Percentiles rank a stretch among this genome's conserved stretches.
These are phyloP conservation scores for Vararia minispora DNA, from an alignment of 768 basidiomycete species.

Conservation along the genomic window DNA sequence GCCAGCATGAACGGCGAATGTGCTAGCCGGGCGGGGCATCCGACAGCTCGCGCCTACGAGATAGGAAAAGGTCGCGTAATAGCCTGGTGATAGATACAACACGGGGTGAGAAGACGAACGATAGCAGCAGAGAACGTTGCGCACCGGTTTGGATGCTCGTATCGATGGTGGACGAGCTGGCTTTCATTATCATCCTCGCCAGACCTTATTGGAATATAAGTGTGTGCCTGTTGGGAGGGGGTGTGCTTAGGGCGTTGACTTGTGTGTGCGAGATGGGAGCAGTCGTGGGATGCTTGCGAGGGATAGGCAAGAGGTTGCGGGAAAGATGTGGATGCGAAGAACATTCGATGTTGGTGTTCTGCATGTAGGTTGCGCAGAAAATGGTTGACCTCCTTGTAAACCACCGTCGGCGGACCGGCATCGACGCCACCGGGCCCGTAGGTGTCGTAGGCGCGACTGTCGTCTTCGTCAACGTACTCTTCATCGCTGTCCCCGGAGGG, in stretches of 20 bases:
- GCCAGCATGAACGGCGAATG: no score
- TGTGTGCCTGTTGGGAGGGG: no score
- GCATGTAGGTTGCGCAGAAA: constrained; percentile 64
- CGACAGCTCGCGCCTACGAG: constrained; percentile 31
- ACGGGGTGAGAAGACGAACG: no score
- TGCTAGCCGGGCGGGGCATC: neutral
- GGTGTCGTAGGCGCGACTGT: neutral
- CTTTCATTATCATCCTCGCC: constrained; percentile 27
- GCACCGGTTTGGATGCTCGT: constrained; percentile 24
- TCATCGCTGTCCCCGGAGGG: constrained; percentile 21
- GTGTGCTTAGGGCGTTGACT: neutral
- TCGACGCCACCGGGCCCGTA: constrained; percentile 5
- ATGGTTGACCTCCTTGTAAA: constrained; percentile 54
- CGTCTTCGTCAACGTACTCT: constrained; percentile 13
- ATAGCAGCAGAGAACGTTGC: no score
- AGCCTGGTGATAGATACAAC: constrained; percentile 29
- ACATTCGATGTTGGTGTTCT: constrained; percentile 50
- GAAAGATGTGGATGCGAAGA: constrained; percentile 22
- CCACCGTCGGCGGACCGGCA: constrained; percentile 20
- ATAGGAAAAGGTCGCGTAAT: constrained; percentile 55
- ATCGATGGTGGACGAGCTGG: constrained; percentile 40
- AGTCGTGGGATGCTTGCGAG: neutral
- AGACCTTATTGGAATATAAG: neutral
- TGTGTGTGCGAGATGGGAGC: no score
- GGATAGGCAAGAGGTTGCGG: neutral